These are phyloP conservation scores for Diutina scorzettiae DNA, from an alignment of 1,139 yeast species.

Conservation along the genomic window DNA sequence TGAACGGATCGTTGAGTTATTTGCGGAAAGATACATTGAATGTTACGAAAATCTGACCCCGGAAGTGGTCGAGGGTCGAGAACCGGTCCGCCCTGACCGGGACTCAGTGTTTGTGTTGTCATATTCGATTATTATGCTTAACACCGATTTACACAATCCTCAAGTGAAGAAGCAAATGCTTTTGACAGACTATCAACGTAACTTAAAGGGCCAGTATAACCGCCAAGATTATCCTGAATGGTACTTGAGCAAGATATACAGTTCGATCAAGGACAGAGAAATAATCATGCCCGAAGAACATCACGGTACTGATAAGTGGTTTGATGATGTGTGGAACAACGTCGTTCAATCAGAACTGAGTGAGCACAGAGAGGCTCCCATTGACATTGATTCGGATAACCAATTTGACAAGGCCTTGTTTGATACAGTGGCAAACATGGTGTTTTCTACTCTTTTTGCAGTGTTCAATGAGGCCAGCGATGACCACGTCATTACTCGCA, in stretches of 20 bases:
- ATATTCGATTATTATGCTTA: slow-evolving; percentile 84
- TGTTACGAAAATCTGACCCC: slow-evolving; percentile 16
- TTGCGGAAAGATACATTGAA: slow-evolving; percentile 67
- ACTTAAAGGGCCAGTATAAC: slow-evolving; percentile 70
- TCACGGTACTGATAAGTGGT: slow-evolving; percentile 76
- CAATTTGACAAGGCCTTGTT: slow-evolving; percentile 64
- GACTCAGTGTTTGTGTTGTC: slow-evolving; percentile 75
- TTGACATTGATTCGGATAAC: slow-evolving; percentile 15
- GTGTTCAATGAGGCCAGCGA: slow-evolving; percentile 85
- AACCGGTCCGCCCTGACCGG: slow-evolving; percentile 51
- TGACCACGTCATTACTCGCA: slow-evolving; percentile 77
- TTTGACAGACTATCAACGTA: slow-evolving; percentile 65
- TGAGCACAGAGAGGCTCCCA: slow-evolving; percentile 11
- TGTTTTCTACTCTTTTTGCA: slow-evolving; percentile 57
- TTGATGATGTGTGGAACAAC: slow-evolving; percentile 90
- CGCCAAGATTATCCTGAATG: slow-evolving; percentile 73
- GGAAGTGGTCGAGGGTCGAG: slow-evolving; percentile 11
- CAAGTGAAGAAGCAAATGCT: slow-evolving; percentile 86
- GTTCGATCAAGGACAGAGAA: slow-evolving; percentile 73
- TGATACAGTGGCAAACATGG: slow-evolving; percentile 43
- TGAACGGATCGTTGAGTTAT: slow-evolving; percentile 79
- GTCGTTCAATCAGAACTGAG: slow-evolving; percentile 25
- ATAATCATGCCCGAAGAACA: slow-evolving; percentile 98
- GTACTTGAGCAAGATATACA: slow-evolving; percentile 73
- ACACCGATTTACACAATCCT: slow-evolving; percentile 87